phyloP scores from a whole-genome alignment of 257 asterid genomes.

The Nicotiana knightiana region DNA sequence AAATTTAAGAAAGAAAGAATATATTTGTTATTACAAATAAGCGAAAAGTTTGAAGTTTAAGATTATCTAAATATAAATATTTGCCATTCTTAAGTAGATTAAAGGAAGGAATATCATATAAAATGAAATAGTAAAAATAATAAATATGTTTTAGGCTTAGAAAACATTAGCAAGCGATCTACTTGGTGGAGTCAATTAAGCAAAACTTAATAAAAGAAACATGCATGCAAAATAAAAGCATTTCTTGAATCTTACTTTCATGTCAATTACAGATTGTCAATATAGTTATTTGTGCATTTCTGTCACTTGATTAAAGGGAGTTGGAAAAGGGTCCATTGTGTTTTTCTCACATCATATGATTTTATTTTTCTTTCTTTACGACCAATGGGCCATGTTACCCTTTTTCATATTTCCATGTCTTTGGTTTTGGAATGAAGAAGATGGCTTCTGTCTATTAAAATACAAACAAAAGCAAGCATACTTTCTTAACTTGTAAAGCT shows the following conservation, averaged over 20 bases:
- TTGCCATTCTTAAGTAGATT: no score
- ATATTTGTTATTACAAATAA: no score
- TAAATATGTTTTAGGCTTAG: background rate
- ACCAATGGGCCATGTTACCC: background rate
- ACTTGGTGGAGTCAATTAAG: background rate
- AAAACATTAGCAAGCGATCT: background rate
- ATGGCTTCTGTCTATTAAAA: background rate
- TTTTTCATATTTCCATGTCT: background rate
- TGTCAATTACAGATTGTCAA: background rate
- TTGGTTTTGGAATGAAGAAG: background rate
- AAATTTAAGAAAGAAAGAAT: no score
- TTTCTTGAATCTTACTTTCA: background rate
- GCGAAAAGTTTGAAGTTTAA: no score
- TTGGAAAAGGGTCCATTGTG: slow-evolving; percentile 6
- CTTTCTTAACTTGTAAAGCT: background rate
- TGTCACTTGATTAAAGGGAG: slow-evolving; percentile 2
- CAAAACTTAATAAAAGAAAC: background rate
- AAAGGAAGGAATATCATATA: background rate
- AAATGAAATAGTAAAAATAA: no score
- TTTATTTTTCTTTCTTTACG: background rate
- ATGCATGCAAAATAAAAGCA: background rate
- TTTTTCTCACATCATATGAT: background rate
- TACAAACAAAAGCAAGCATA: background rate
- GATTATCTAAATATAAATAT: no score
- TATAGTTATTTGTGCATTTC: background rate